Evolutionary conservation across 805 yeast species (phyloP).

Genomic region (Myxozyma neotropica): DNA sequence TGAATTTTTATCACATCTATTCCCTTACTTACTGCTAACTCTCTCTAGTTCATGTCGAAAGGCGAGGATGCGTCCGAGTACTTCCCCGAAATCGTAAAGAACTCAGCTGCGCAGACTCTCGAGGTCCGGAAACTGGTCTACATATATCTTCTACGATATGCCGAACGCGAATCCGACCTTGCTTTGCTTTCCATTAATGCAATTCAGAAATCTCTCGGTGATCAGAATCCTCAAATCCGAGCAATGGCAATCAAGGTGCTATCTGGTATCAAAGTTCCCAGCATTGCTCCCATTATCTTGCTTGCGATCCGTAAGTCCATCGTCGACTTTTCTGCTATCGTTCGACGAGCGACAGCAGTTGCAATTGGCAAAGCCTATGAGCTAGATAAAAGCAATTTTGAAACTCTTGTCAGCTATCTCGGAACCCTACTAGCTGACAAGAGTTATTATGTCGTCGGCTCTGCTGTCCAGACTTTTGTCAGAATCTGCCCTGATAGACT

Average conservation of each 20-base stretch:
- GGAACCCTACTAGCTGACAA: conserved; percentile 63
- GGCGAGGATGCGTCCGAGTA: conserved; percentile 50
- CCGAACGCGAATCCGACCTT: conserved; percentile 84
- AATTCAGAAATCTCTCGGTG: conserved; percentile 78
- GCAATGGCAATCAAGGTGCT: conserved; percentile 76
- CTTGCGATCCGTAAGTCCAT: conserved; percentile 70
- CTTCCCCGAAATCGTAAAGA: conserved; percentile 89
- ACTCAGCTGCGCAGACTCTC: conserved; percentile 67
- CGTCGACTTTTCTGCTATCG: conserved; percentile 73
- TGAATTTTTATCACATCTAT: neutral
- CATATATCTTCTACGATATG: conserved; percentile 70
- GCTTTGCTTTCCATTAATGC: conserved; percentile 89
- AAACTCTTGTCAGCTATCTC: conserved; percentile 54
- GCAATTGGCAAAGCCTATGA: conserved; percentile 64
- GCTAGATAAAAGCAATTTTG: conserved; percentile 49
- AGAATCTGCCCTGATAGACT: conserved; percentile 59
- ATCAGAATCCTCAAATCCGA: conserved; percentile 66
- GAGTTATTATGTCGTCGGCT: conserved; percentile 66
- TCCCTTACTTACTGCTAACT: neutral
- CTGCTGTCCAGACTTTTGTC: conserved; percentile 62
- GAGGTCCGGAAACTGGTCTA: conserved; percentile 76
- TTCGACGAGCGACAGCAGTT: conserved; percentile 76
- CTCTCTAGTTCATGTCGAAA: conserved; percentile 37
- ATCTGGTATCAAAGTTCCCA: conserved; percentile 79
- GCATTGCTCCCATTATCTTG: conserved; percentile 75